Base-by-base conservation (phyloP, 371 early-diverging fungal species). In the Conidiobolus incongruus region DNA sequence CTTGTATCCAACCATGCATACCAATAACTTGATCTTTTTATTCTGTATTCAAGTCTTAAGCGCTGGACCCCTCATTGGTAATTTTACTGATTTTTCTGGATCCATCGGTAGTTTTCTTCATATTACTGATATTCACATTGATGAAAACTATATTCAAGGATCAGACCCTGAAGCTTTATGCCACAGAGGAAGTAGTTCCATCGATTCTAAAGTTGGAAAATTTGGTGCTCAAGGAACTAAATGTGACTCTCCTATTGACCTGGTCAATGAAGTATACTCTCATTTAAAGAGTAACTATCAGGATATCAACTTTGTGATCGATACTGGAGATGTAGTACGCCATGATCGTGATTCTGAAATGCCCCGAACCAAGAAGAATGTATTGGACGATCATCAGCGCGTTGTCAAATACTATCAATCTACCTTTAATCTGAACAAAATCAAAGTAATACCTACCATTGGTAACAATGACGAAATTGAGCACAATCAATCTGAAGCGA, bases 271-370 rank as follows among this genome's bases (percentile, higher is more conserved):
- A 10, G 44, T 60, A 4, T 63, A 63, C 42, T 29, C 48, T 8
- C 63, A 57, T 42, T 45, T 66, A 30, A 58, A 57, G 21, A 46
- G 51, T 3, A 40, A 48, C 0, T 35, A 59, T 16, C 48, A 46
- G 7, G 48, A 59, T 35, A 45, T 62, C 16, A 62, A 66, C 37
- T 66, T 66, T 46, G 52, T 66, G 38, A 40, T 66, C 21, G 63
- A 62, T 42, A 66, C 66, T 43, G 66, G 66, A 40, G 66, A 66
- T 35, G 56, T 56, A 4, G 58, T 54, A 3, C 49, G 66, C 35
- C 66, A 66, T 52, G 59, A 59, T 23, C 49, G 62, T 12, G 66
- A 66, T 52, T 20, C 42, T n/a, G 28, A 51, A 20, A 2, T 39
- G 16, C 49, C 51, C 15, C 42, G 54, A 26, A 56, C 54, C 1